Base-by-base conservation (phyloP, 805 yeast genomes). In the Scheffersomyces lignosus region DNA sequence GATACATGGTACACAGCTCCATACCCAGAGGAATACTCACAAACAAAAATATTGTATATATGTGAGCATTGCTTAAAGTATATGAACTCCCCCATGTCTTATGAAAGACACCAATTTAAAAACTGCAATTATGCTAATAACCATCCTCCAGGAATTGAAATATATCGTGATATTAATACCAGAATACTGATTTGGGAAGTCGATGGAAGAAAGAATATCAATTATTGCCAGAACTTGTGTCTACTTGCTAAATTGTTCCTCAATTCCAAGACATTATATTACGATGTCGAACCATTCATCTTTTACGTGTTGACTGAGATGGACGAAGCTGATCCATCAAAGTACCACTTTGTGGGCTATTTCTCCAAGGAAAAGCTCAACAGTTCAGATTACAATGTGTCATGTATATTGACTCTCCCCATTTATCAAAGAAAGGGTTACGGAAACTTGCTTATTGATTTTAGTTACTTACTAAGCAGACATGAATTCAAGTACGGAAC, bases 1-100 rank as follows among this genome's bases (percentile, higher is more conserved):
- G 85, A 83, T 42, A 87, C 96, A 0, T 88, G 97, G 96, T 90
- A 86, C 60, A 78, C 86, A 3, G 81, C 96, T 0, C 98, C 98
- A 1, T 93, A 87, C 55, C 97, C 98, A 0, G 89, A 85, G 42
- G 93, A 87, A 52, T 87, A 80, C 52, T 77, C 87, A 28, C 72
- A 71, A 20, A 75, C 80, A 31, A 66, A 68, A 28, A 73, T 80
- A 2, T 64, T 93, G 31, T 81, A 81, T 52, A 74, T 91, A 12
- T 93, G 98, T 60, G 93, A 88, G 46, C 80, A 73, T 50, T 93
- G 98, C 56, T 62, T 91, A 40, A 81, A 84, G 61, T 90, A 87
- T 55, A 81, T 81, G 78, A 73, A 73, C 26, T 81, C 89, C 0
- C 80, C 83, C 12, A 80, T 74, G 46, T 78, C 82, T 0, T 71